Percentiles rank a stretch among this genome's conserved stretches.
Conservation (phyloP, 805 yeast species). For the Ogataea chonburiensis region DNA sequence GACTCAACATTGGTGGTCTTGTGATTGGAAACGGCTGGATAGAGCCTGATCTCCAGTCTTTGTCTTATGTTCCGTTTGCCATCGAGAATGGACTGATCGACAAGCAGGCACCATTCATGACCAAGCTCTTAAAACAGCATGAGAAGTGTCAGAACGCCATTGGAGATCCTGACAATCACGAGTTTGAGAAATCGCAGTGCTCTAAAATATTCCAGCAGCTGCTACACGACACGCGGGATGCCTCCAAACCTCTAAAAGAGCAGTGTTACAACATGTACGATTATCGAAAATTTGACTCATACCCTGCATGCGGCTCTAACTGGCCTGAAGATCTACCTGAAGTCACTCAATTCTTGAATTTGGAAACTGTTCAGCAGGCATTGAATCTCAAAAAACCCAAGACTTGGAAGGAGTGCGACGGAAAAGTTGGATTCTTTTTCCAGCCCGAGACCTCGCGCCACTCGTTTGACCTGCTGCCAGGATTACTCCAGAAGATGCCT, state of each 20-base stretch:
- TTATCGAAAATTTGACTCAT: constrained; percentile 63
- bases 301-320: constrained; percentile 85
- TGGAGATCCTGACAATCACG: constrained; percentile 26
- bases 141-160: constrained; percentile 60
- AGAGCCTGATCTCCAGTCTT: constrained; percentile 80
- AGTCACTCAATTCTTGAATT: constrained; percentile 51
- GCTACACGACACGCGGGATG: constrained; percentile 33
- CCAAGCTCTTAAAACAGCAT: constrained; percentile 46
- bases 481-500: constrained; percentile 54
- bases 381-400: constrained; percentile 45
- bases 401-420: constrained; percentile 78
- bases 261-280: constrained; percentile 86
- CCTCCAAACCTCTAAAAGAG: constrained; percentile 32
- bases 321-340: constrained; percentile 74
- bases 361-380: constrained; percentile 44
- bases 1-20: constrained; percentile 57
- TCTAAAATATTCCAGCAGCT: constrained; percentile 42
- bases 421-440: constrained; percentile 52
- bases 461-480: constrained; percentile 66
- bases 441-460: constrained; percentile 54
- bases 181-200: constrained; percentile 35
- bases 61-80: constrained; percentile 74
- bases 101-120: constrained; percentile 39
- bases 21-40: constrained; percentile 94
- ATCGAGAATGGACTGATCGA: constrained; percentile 55